Conservation (phyloP, 2,329 filamentous ascomycete species). For the Ascochyta fabae region DNA sequence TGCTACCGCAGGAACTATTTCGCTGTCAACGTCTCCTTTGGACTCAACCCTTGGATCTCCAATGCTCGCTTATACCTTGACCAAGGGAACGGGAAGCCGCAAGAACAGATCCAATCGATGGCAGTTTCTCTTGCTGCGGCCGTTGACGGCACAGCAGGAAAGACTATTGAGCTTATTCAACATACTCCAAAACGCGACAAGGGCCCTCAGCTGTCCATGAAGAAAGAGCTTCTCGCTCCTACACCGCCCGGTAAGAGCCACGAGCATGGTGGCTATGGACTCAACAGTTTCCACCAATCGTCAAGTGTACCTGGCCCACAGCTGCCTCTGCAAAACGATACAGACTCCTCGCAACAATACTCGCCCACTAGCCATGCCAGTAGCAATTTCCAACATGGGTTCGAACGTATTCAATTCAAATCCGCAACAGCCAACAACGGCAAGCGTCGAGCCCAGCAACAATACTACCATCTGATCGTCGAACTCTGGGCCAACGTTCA, state of each 20-base stretch:
- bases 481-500: conserved; percentile 60
- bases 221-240: conserved; percentile 73
- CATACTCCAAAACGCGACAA: conserved; percentile 93
- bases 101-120: conserved; percentile 72
- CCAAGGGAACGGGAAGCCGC: conserved; percentile 50
- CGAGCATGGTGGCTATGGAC: conserved; percentile 48
- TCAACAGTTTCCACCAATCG: conserved; percentile 49
- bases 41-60: conserved; percentile 67
- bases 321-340: conserved; percentile 52
- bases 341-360: conserved; percentile 40
- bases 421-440: conserved; percentile 93
- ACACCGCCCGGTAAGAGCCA: conserved; percentile 62
- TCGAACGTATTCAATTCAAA: conserved; percentile 94
- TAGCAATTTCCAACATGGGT: conserved; percentile 62
- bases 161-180: conserved; percentile 83
- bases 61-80: conserved; percentile 65
- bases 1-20: conserved; percentile 94
- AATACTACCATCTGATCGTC: conserved; percentile 90
- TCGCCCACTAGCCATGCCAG: conserved; percentile 44
- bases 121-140: conserved; percentile 85
- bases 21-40: conserved; percentile 80
- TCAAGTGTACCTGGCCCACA: conserved; percentile 45
- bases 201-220: conserved; percentile 75
- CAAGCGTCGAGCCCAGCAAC: conserved; percentile 86
- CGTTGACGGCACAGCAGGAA: conserved; percentile 76